phyloP scores from a whole-genome alignment of 441 rosid genomes.

The Euphorbia corollata region DNA sequence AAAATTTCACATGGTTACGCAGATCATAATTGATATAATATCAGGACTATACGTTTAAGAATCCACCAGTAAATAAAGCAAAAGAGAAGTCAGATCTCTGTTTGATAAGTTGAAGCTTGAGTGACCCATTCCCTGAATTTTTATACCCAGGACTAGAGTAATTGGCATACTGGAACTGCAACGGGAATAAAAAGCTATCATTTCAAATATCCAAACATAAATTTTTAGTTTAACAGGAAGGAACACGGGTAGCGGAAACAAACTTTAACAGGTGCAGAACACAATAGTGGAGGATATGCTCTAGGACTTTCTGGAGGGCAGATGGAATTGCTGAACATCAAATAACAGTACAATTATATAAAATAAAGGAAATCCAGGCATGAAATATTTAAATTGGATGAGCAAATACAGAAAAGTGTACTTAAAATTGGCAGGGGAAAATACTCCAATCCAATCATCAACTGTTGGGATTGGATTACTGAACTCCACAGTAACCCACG shows the following conservation, averaged over 20 bases:
- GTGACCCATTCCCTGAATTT: conserved; percentile 44
- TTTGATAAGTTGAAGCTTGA: conserved; percentile 70
- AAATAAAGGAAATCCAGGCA: background rate
- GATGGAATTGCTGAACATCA: conserved; percentile 16
- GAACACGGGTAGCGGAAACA: conserved; percentile 1
- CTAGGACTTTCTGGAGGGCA: conserved; percentile 33
- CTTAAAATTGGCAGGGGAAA: conserved; percentile 52
- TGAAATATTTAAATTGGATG: background rate
- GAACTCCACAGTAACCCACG: conserved; percentile 48
- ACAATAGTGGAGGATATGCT: conserved; percentile 49
- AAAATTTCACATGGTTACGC: background rate
- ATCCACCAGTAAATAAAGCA: conserved; percentile 58
- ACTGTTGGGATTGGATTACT: conserved; percentile 44
- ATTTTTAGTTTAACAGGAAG: background rate
- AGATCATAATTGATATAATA: background rate
- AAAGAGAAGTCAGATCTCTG: conserved; percentile 80
- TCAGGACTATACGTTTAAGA: conserved; percentile 41
- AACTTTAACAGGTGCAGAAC: conserved; percentile 80
- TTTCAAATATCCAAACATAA: background rate
- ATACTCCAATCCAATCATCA: conserved; percentile 87
- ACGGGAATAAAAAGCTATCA: background rate
- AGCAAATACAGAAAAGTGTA: background rate
- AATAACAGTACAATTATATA: background rate
- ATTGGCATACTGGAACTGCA: conserved; percentile 47
- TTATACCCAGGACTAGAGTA: conserved; percentile 28